Percentiles rank a stretch among this genome's conserved stretches.
phyloP scores from a whole-genome alignment of 345 rosid species.

The Pseudoturritis turrita region DNA sequence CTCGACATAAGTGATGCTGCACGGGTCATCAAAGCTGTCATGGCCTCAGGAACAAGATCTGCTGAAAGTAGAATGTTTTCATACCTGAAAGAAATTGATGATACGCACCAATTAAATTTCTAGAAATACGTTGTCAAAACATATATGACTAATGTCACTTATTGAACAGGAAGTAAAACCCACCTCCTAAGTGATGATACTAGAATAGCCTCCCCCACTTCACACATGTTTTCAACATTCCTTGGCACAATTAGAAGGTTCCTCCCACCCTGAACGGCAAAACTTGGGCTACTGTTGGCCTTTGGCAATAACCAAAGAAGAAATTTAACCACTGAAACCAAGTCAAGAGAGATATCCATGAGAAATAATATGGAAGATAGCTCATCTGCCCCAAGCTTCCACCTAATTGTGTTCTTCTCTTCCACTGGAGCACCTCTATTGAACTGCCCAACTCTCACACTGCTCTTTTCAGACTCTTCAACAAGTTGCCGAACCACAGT shows the following conservation, averaged over 20 bases:
- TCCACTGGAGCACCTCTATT: conserved; percentile 53
- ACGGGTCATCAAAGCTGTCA: conserved; percentile 63
- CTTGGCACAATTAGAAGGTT: conserved; percentile 46
- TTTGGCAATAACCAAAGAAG: conserved; percentile 91
- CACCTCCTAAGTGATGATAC: conserved; percentile 85
- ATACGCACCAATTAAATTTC: conserved; percentile 11
- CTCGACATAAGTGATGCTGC: conserved; percentile 57
- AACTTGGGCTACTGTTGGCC: conserved; percentile 52
- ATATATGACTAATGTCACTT: background rate
- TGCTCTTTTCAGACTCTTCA: conserved; percentile 72
- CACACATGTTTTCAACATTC: conserved; percentile 66
- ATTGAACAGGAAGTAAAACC: conserved; percentile 2
- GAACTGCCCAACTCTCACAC: conserved; percentile 54
- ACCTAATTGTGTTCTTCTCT: conserved; percentile 49
- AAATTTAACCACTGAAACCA: conserved; percentile 68
- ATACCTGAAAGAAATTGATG: conserved; percentile 51
- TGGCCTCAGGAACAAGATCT: conserved; percentile 85
- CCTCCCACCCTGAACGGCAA: conserved; percentile 72
- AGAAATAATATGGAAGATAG: conserved; percentile 66
- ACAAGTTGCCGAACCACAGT: conserved; percentile 65
- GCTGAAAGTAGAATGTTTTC: conserved; percentile 72
- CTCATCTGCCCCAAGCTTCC: conserved; percentile 96
- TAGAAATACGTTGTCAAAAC: background rate
- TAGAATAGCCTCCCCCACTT: conserved; percentile 77
- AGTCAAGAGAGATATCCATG: conserved; percentile 74